phyloP scores from a whole-genome alignment of 179 eudicot species.

The Gypsophila paniculata region DNA sequence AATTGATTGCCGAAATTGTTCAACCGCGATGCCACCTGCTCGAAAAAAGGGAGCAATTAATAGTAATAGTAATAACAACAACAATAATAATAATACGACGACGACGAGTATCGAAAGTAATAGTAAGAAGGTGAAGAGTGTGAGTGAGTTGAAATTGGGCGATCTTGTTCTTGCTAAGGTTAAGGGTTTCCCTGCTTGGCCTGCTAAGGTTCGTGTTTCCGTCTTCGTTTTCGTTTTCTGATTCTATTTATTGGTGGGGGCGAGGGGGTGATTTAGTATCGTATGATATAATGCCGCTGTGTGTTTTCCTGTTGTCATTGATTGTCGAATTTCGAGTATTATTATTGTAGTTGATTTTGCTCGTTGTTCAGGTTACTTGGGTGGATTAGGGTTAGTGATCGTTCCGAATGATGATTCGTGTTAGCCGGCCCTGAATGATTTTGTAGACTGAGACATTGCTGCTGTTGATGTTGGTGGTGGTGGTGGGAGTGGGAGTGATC shows the following conservation, averaged over 20 bases:
- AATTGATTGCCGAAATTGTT: not conserved
- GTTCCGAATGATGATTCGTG: too few relatives aligned
- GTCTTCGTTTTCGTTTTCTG: too few relatives aligned
- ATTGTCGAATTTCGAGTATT: not conserved
- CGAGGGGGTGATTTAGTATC: too few relatives aligned
- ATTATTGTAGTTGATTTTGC: not conserved
- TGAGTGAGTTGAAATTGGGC: constrained; percentile 56
- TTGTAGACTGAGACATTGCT: too few relatives aligned
- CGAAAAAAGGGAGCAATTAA: constrained; percentile 12
- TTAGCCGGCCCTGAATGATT: too few relatives aligned
- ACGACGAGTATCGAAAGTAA: not conserved
- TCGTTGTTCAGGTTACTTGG: constrained; percentile 6
- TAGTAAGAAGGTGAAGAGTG: constrained; percentile 39
- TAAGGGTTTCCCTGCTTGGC: constrained; percentile 93
- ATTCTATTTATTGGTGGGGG: not conserved
- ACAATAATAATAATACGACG: not conserved
- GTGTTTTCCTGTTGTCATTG: not conserved
- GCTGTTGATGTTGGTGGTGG: not conserved
- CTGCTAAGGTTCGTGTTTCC: constrained; percentile 68
- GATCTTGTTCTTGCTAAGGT: constrained; percentile 99
- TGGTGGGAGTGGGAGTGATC: not conserved
- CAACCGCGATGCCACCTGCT: constrained; percentile 21
- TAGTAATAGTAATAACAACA: not conserved
- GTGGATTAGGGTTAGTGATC: constrained; percentile 10
- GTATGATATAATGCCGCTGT: not conserved